Evolutionary conservation across 192 early-diverging fungal species (phyloP), one percentile per base, ranked within the genome.

Genomic region (Podila epicladia): DNA sequence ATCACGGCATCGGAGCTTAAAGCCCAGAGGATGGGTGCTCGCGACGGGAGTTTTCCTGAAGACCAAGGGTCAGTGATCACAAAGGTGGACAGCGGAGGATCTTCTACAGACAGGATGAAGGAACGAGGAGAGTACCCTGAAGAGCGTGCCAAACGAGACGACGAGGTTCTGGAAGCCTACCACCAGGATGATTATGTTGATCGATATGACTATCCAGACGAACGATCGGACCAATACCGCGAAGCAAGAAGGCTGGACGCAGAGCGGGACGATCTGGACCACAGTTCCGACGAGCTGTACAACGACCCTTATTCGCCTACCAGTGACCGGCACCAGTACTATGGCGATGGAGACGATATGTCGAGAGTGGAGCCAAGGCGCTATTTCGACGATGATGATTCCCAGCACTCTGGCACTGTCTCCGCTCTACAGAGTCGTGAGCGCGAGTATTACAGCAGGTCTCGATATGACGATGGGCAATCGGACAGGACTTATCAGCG

Each of bases 301-400:
- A 65, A 72, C 15, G 76, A 79, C 11, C 65, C 5, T 8, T 80
- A 80, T 37, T 80, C 77, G 9, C 76, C 76, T 41, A 35, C 71
- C 9, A 65, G 65, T 4, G 71, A 72, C 12, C 71, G 57, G 0
- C 60, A 69, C 11, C 66, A 65, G 31, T 80, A 72, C 51, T 80
- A 73, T 61, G 77, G 72, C 20, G 77, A 80, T 22, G 69, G 49
- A 11, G 68, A 60, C 19, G 76, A 79, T 4, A 22, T 66, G n/a
- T 35, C 33, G n/a, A 37, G 26, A 2, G 0, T 41, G 4, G 60
- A 62, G 61, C 62, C 59, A 5, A 38, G 71, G 13, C 32, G 64
- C 17, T 80, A 53, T 31, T 67, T 64, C 58, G 77, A 80, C 12
- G 77, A 80, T 31, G 71, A 80, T 13, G 71, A 80, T 51, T 80